These are phyloP conservation scores for Metroxylon sagu DNA, from an alignment of 176 grass and related monocot genomes.

Conservation along the genomic window DNA sequence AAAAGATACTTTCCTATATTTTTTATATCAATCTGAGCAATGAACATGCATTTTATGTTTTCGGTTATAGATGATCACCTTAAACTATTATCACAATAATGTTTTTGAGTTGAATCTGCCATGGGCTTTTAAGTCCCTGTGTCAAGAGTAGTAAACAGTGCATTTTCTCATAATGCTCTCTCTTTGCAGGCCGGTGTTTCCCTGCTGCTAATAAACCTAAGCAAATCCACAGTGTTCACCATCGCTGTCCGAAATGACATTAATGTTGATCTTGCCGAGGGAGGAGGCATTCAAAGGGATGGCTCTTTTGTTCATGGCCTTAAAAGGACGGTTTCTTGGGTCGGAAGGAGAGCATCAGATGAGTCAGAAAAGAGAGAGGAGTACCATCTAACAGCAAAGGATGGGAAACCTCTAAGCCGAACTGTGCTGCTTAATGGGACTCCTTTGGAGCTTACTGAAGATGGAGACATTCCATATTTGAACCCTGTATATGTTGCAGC, in stretches of 20 bases:
- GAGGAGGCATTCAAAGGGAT: constrained; percentile 48
- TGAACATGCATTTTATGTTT: too few species aligned
- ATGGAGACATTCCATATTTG: constrained; percentile 56
- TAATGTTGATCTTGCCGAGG: constrained; percentile 38
- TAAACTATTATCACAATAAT: too few species aligned
- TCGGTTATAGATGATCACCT: too few species aligned
- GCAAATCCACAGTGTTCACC: constrained; percentile 45
- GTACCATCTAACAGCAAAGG: constrained; percentile 59
- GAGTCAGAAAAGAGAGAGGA: constrained; percentile 60
- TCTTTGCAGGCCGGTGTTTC: constrained; percentile 49
- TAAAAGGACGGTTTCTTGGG: constrained; percentile 80
- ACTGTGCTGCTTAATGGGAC: constrained; percentile 75
- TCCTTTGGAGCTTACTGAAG: constrained; percentile 56
- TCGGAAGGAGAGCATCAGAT: constrained; percentile 65
- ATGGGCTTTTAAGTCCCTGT: too few species aligned
- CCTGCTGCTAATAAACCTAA: constrained; percentile 83
- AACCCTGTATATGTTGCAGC: constrained; percentile 37
- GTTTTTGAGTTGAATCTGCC: too few species aligned
- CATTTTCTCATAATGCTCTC: too few species aligned
- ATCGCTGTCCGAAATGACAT: constrained; percentile 59
- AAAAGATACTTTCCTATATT: too few species aligned
- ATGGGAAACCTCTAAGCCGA: constrained; percentile 37
- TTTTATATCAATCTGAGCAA: too few species aligned
- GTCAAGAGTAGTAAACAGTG: too few species aligned
- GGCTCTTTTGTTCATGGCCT: constrained; percentile 38